A percentile compares a stretch with the other conserved stretches of the same genome.
Evolutionary conservation across 805 yeast species (phyloP).

Genomic region (Debaryomyces tyrocola): DNA sequence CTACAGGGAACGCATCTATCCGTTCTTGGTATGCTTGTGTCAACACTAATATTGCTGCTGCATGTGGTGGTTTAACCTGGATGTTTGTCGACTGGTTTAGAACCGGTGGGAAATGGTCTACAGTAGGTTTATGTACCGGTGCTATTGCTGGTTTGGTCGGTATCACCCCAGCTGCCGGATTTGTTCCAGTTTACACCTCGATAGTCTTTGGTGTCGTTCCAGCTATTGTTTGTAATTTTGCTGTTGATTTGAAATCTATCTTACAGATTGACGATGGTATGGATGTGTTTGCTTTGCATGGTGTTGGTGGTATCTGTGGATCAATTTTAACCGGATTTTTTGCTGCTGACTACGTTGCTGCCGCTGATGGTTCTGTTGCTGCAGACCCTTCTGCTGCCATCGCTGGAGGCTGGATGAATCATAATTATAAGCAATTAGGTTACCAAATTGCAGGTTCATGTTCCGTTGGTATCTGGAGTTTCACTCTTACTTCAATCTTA

Average conservation of each 20-base stretch:
- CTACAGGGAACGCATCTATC: conserved; percentile 89
- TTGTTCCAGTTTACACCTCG: conserved; percentile 87
- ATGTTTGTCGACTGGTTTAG: conserved; percentile 86
- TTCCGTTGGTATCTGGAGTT: conserved; percentile 75
- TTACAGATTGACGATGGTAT: conserved; percentile 89
- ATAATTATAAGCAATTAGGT: conserved; percentile 79
- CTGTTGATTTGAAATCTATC: conserved; percentile 73
- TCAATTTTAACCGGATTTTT: conserved; percentile 85
- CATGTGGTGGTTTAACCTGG: conserved; percentile 92
- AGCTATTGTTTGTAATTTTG: conserved; percentile 77
- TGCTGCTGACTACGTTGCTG: conserved; percentile 88
- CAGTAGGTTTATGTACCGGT: conserved; percentile 93
- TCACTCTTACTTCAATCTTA: conserved; percentile 67
- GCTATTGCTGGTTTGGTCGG: conserved; percentile 92
- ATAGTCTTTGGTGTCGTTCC: conserved; percentile 81
- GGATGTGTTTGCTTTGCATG: conserved; percentile 92
- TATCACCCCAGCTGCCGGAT: conserved; percentile 97
- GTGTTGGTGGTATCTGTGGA: conserved; percentile 89
- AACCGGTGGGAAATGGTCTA: conserved; percentile 86
- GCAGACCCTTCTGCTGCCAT: conserved; percentile 36
- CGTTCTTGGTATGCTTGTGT: conserved; percentile 94
- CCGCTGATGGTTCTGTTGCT: conserved; percentile 65
- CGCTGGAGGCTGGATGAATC: conserved; percentile 86
- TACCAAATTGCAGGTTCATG: conserved; percentile 80
- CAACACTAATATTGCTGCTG: conserved; percentile 93